phyloP scores from a whole-genome alignment of 2,329 filamentous ascomycete species.

The Fusarium nematophilum region DNA sequence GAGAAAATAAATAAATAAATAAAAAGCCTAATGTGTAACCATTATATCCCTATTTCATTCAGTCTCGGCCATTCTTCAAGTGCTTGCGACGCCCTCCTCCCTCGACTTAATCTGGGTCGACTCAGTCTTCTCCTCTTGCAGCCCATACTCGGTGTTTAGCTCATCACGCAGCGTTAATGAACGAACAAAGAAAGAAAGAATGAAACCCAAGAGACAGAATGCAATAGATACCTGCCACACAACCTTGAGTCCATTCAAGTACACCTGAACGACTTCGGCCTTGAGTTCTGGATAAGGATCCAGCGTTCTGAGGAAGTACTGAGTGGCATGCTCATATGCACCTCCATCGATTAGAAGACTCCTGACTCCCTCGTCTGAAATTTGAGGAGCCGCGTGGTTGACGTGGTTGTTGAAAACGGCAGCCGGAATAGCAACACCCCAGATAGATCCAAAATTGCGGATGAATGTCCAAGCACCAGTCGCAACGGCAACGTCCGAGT shows the following conservation, averaged over 20 bases:
- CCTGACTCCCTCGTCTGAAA: not conserved
- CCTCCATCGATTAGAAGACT: not conserved
- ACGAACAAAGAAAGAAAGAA: not conserved
- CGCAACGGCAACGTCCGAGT: constrained; percentile 51
- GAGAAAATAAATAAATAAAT: too few relatives aligned
- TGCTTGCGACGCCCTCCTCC: not conserved
- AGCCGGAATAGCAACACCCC: constrained; percentile 58
- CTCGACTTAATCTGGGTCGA: not conserved
- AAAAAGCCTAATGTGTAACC: too few relatives aligned
- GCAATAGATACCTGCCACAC: not conserved
- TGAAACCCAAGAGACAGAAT: not conserved
- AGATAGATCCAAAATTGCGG: constrained; percentile 59
- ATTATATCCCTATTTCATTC: too few relatives aligned
- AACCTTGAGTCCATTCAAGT: not conserved
- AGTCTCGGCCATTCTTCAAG: not conserved
- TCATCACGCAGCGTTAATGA: not conserved
- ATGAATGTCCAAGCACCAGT: constrained; percentile 58
- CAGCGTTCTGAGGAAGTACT: not conserved
- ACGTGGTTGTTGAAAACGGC: constrained; percentile 49
- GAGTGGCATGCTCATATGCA: not conserved
- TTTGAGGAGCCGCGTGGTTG: not conserved
- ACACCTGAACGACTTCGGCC: not conserved
- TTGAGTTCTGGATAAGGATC: not conserved
- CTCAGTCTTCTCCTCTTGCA: not conserved
- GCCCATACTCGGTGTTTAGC: not conserved